These are phyloP conservation scores for Fusarium gaditjirri DNA, from an alignment of 2,329 filamentous ascomycete genomes.

Conservation along the genomic window DNA sequence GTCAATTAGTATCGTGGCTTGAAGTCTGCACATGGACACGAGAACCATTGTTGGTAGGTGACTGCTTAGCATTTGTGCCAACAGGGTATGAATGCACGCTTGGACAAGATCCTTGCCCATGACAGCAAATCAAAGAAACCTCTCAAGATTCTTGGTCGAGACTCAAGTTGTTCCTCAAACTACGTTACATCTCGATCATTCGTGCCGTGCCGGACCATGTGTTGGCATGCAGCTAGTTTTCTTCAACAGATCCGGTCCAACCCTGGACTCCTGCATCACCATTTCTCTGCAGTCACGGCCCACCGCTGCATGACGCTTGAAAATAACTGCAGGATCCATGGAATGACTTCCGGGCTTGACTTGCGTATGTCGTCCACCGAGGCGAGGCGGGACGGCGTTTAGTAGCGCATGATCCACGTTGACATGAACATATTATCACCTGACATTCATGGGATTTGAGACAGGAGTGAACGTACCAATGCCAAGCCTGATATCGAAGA, in stretches of 20 bases:
- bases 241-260: neutral
- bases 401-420: neutral
- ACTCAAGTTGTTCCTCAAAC: neutral
- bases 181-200: neutral
- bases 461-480: neutral
- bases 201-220: neutral
- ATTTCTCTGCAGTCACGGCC: neutral
- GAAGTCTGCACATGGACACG: neutral
- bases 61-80: neutral
- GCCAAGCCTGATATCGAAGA: too few relatives aligned
- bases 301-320: neutral
- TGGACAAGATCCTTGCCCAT: neutral
- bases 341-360: neutral
- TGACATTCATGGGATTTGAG: neutral
- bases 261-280: neutral
- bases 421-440: neutral
- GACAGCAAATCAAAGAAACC: neutral
- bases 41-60: neutral
- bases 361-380: neutral
- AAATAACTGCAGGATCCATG: neutral
- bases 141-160: neutral
- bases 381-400: neutral
- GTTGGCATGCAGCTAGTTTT: neutral
- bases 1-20: neutral
- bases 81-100: neutral